A percentile compares a stretch with the other conserved stretches of the same genome.
phyloP scores from a whole-genome alignment of 2,329 filamentous ascomycete species.

The Diaporthe amygdali region DNA sequence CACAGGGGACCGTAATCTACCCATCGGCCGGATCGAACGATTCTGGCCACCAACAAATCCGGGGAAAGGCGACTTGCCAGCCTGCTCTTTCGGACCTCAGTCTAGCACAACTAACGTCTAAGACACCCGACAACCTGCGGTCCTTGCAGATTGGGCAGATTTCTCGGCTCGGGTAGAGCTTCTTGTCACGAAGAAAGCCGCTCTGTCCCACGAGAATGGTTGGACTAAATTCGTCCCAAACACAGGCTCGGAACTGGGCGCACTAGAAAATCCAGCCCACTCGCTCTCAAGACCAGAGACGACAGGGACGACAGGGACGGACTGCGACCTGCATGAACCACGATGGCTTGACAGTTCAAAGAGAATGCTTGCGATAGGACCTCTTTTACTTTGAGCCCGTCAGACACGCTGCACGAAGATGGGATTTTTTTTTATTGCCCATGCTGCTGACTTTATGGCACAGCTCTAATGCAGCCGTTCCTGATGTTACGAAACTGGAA shows the following conservation, averaged over 20 bases:
- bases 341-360: constrained; percentile 3
- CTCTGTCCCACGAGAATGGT: constrained; percentile 14
- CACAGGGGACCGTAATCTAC: constrained; percentile 2
- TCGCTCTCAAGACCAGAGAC: background rate
- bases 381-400: background rate
- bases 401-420: background rate
- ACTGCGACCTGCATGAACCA: constrained; percentile 25
- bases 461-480: background rate
- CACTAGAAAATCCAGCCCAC: constrained; percentile 16
- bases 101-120: constrained; percentile 16
- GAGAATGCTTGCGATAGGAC: background rate
- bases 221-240: constrained; percentile 7
- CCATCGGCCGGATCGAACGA: constrained; percentile 15
- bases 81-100: constrained; percentile 3
- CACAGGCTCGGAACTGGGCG: constrained; percentile 19
- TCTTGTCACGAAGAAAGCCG: constrained; percentile 8
- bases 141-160: constrained; percentile 11
- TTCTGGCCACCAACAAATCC: background rate
- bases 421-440: background rate
- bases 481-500: background rate
- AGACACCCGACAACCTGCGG: constrained; percentile 16
- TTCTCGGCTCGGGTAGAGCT: constrained; percentile 19
- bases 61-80: background rate
- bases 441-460: background rate
- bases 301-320: background rate